Evolutionary conservation across 805 yeast genomes (phyloP), one percentile per base, ranked within the genome.

Genomic region (Lachancea mirantina): DNA sequence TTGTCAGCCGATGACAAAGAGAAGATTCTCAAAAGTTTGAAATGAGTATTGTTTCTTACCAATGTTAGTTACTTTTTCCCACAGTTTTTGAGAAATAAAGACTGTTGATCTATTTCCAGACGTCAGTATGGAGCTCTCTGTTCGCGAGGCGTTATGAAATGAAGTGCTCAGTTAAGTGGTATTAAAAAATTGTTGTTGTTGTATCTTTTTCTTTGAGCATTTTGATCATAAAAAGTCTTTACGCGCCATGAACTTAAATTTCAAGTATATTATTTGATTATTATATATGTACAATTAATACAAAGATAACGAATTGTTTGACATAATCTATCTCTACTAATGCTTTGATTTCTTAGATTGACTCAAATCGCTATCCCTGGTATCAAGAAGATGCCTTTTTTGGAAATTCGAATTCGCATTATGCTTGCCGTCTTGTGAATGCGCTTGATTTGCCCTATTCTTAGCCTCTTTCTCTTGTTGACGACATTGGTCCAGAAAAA

Each of bases 1-100:
- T 49, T 74, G 34, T 65, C 76, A 11, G 57, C 66, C 26, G 77
- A 72, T 44, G 80, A 75, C 42, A 73, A 68, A 49, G 73, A 64
- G 38, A 65, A 64, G 42, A 46, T 64, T 26, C 46, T 36, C 24
- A 36, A 26, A 30, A 36, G 57, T 36, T 42, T 63, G 44, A 59
- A 57, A 41, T 57, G 33, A 25, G n/a, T 23, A 19, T 20, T 34
- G 19, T 29, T 26, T 30, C 9, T 23, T n/a, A 8, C 10, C 8
- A 14, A 11, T 8, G 8, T 23, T 8, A 23, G 7, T n/a, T 23
- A n/a, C 6, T 23, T 23, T 23, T 23, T 23, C 7, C 6, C 11
- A 11, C 11, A n/a, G 26, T n/a, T n/a, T n/a, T n/a, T n/a, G n/a
- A n/a, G n/a, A n/a, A n/a, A n/a, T n/a, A n/a, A n/a, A n/a, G n/a